phyloP scores from a whole-genome alignment of 2,329 filamentous ascomycete genomes.

The Raffaelea albimanens region DNA sequence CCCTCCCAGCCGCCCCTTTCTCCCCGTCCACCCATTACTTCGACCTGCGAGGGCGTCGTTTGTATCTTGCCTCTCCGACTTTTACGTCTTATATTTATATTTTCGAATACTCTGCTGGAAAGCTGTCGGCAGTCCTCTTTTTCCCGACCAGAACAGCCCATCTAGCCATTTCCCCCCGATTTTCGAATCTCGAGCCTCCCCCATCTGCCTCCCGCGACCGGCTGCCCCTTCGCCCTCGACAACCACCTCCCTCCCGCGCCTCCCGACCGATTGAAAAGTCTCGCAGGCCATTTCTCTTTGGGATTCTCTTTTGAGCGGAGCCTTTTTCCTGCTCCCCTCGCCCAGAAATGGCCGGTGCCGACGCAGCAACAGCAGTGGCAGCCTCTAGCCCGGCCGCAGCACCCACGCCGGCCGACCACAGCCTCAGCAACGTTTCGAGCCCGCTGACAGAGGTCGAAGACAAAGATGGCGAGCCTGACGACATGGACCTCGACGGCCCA shows the following conservation, averaged over 20 bases:
- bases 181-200: neutral
- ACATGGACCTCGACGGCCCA: conserved; percentile 35
- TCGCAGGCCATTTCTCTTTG: too few relatives aligned
- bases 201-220: neutral
- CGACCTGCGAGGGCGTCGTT: neutral
- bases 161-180: too few relatives aligned
- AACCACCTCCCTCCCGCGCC: too few relatives aligned
- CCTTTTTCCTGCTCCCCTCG: neutral
- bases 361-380: conserved; percentile 37
- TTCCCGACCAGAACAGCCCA: neutral
- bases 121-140: neutral
- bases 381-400: conserved; percentile 29
- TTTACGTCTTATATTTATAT: neutral
- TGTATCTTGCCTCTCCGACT: neutral
- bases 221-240: neutral
- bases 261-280: too few relatives aligned
- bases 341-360: conserved; percentile 39
- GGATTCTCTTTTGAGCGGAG: too few relatives aligned
- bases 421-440: conserved; percentile 71
- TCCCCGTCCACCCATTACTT: neutral
- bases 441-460: conserved; percentile 90
- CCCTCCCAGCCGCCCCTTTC: conserved; percentile 1
- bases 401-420: conserved; percentile 37
- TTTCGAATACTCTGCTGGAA: neutral
- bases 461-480: conserved; percentile 60